phyloP scores from a whole-genome alignment of 140 eudicot genomes.

The Flaveria floridana region DNA sequence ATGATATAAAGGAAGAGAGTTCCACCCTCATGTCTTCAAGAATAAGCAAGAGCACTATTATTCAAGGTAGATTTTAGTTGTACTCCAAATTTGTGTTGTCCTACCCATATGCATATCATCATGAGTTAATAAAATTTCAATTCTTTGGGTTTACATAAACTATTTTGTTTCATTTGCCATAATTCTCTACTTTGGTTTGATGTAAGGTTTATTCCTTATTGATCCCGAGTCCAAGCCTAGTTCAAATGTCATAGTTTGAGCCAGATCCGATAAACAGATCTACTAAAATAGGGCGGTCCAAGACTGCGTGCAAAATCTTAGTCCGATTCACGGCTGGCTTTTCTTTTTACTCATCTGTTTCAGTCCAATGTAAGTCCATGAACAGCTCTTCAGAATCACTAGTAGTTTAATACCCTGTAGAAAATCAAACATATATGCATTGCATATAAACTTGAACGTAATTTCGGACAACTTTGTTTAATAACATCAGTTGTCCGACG shows the following conservation, averaged over 20 bases:
- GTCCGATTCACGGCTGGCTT: too few species aligned
- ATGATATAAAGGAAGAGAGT: constrained; percentile 27
- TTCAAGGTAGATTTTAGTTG: constrained; percentile 31
- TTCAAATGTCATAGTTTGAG: not conserved
- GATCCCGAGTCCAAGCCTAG: not conserved
- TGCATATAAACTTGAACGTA: too few species aligned
- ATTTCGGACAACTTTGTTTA: too few species aligned
- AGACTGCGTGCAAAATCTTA: too few species aligned
- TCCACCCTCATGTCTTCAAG: constrained; percentile 19
- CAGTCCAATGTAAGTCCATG: too few species aligned
- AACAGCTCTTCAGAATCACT: too few species aligned
- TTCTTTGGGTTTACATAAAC: constrained; percentile 13
- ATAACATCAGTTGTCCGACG: too few species aligned
- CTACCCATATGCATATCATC: constrained; percentile 8
- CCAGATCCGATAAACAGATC: not conserved
- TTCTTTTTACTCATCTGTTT: too few species aligned
- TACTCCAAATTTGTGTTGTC: constrained; percentile 17
- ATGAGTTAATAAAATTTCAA: constrained; percentile 20
- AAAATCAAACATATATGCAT: too few species aligned
- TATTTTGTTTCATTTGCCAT: not conserved
- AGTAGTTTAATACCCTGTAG: too few species aligned
- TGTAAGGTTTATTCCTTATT: not conserved
- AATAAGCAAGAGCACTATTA: constrained; percentile 16
- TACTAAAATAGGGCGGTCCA: too few species aligned
- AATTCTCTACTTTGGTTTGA: not conserved